These are phyloP conservation scores for Silene latifolia DNA, from an alignment of 148 eudicot genomes.

Conservation along the genomic window DNA sequence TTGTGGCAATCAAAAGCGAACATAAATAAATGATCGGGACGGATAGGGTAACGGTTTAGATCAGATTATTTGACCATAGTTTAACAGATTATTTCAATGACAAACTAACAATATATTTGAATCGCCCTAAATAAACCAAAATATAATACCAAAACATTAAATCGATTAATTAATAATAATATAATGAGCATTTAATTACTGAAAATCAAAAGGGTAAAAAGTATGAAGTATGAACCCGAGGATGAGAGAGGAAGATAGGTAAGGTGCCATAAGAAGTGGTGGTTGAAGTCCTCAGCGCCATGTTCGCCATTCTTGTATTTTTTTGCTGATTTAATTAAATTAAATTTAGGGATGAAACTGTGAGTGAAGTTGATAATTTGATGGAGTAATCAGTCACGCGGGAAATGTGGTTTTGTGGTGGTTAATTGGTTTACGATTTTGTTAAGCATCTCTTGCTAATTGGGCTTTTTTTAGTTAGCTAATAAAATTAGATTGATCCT, in stretches of 20 bases:
- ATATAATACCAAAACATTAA: not conserved
- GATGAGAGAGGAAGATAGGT: slow-evolving; percentile 41
- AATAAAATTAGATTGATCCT: too few relatives aligned
- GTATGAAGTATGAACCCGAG: slow-evolving; percentile 37
- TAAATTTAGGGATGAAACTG: not conserved
- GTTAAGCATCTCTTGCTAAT: too few relatives aligned
- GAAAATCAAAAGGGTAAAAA: not conserved
- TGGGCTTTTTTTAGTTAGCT: too few relatives aligned
- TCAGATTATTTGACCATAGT: too few relatives aligned
- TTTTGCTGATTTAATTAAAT: not conserved
- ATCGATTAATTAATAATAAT: too few relatives aligned
- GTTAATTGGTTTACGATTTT: slow-evolving; percentile 4
- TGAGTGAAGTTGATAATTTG: not conserved
- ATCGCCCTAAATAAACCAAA: not conserved
- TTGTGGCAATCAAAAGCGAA: too few relatives aligned
- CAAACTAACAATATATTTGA: too few relatives aligned
- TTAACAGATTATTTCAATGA: too few relatives aligned
- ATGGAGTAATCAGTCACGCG: not conserved
- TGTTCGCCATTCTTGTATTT: slow-evolving; percentile 19
- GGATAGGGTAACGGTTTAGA: too few relatives aligned
- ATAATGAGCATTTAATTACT: not conserved
- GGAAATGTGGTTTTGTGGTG: slow-evolving; percentile 2
- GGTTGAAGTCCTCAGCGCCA: slow-evolving; percentile 26
- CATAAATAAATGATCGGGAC: too few relatives aligned
- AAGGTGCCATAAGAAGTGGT: slow-evolving; percentile 43